These are phyloP conservation scores for Avena sativa DNA, from an alignment of 176 grass and related monocot species.

Conservation along the genomic window DNA sequence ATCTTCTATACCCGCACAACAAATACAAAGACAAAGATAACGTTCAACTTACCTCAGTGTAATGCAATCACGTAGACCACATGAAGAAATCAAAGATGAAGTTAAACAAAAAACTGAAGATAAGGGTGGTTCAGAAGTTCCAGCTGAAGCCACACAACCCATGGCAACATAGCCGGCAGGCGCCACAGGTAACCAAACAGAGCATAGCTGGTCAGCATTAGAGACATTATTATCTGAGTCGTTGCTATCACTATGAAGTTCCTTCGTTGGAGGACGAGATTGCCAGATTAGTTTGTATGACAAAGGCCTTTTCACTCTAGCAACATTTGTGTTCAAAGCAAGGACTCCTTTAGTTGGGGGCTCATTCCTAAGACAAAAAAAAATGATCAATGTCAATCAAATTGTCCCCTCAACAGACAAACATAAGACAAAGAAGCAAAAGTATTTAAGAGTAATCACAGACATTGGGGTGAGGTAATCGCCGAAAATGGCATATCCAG, in stretches of 20 bases:
- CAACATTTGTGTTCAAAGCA: constrained; percentile 91
- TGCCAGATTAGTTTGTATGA: constrained; percentile 89
- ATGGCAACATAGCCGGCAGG: constrained; percentile 80
- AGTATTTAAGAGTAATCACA: constrained; percentile 46
- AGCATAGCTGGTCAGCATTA: constrained; percentile 48
- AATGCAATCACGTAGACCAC: constrained; percentile 82
- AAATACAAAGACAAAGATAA: constrained; percentile 41
- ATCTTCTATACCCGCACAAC: constrained; percentile 39
- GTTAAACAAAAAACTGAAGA: constrained; percentile 82
- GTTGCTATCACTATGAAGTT: constrained; percentile 35
- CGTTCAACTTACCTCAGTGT: constrained; percentile 55
- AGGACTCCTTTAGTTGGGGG: constrained; percentile 87
- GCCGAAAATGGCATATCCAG: constrained; percentile 93
- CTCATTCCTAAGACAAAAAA: constrained; percentile 71
- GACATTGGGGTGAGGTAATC: constrained; percentile 92
- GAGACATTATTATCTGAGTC: constrained; percentile 38
- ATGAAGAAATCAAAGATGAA: constrained; percentile 80
- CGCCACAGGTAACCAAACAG: constrained; percentile 95
- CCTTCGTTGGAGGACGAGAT: constrained; percentile 46
- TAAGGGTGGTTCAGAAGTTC: constrained; percentile 75
- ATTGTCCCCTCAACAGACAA: constrained; percentile 28
- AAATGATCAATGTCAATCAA: constrained; percentile 38
- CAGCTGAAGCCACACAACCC: constrained; percentile 91
- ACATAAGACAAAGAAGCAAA: constrained; percentile 27
- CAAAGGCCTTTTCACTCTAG: constrained; percentile 92